These are phyloP conservation scores for Astrothelium macrocarpum DNA, from an alignment of 495 filamentous ascomycete genomes.

Conservation along the genomic window DNA sequence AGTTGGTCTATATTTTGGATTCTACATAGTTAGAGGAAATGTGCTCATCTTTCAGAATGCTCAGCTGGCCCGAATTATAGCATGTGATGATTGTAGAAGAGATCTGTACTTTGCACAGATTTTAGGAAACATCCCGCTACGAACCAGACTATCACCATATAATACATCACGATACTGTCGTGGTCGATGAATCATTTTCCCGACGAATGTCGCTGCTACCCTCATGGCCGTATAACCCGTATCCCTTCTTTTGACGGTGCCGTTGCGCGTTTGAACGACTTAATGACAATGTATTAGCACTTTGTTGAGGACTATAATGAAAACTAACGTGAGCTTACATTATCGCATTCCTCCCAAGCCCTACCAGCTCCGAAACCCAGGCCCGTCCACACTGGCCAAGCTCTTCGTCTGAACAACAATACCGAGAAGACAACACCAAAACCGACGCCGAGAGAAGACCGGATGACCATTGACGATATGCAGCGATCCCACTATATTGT, in stretches of 20 bases:
- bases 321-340: conserved; percentile 21
- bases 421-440: conserved; percentile 99
- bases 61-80: not conserved
- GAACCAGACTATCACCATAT: not conserved
- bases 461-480: conserved; percentile 90
- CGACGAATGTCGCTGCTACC: not conserved
- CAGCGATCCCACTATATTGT: conserved; percentile 83
- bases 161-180: not conserved
- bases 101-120: not conserved
- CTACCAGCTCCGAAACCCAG: conserved; percentile 90
- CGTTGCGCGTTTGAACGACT: conserved; percentile 30
- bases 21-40: not conserved
- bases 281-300: conserved; percentile 8
- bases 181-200: not conserved
- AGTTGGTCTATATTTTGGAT: not conserved
- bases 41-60: not conserved
- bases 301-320: no score
- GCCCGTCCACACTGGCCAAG: conserved; percentile 89
- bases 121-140: not conserved
- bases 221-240: conserved; percentile 24
- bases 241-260: conserved; percentile 24
- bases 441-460: conserved; percentile 82
- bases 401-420: conserved; percentile 90
- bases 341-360: conserved; percentile 88
- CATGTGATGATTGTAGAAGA: not conserved